phyloP scores from a whole-genome alignment of 2,329 filamentous ascomycete species.

The Sporothrix globosa region DNA sequence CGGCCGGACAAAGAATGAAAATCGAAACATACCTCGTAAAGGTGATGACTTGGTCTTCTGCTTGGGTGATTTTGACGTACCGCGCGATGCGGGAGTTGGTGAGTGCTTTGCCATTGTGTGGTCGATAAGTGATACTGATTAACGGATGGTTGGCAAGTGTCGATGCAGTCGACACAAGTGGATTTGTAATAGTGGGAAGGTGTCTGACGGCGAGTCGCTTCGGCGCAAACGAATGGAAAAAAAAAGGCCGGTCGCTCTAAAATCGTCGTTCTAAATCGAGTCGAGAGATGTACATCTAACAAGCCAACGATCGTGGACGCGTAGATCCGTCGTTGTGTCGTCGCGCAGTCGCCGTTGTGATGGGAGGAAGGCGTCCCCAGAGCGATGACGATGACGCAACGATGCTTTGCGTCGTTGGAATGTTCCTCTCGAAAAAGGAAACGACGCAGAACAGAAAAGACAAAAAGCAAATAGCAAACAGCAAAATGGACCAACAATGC shows the following conservation, averaged over 20 bases:
- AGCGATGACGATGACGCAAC: conserved; percentile 26
- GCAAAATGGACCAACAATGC: background rate
- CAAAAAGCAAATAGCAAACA: no score
- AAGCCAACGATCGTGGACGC: conserved; percentile 3
- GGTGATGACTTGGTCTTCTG: conserved; percentile 49
- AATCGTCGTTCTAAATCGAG: background rate
- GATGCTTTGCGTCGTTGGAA: background rate
- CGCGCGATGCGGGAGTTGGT: conserved; percentile 46
- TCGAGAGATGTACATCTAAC: background rate
- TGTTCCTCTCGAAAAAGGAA: background rate
- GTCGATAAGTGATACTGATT: background rate
- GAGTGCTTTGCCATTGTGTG: conserved; percentile 53
- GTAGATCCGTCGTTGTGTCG: background rate
- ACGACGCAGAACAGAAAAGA: background rate
- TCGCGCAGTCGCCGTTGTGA: background rate
- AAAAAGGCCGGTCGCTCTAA: background rate
- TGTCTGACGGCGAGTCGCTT: conserved; percentile 23
- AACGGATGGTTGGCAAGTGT: background rate
- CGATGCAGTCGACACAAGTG: conserved; percentile 1
- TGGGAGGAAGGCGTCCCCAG: background rate
- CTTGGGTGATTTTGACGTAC: conserved; percentile 55
- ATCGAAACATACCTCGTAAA: conserved; percentile 48
- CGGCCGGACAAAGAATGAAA: conserved; percentile 28
- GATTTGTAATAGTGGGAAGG: conserved; percentile 15
- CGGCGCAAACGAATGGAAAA: background rate